Percentiles rank a stretch among this genome's conserved stretches.
Evolutionary conservation across 2,329 filamentous ascomycete species (phyloP).

Genomic region (Leptographium flavum): DNA sequence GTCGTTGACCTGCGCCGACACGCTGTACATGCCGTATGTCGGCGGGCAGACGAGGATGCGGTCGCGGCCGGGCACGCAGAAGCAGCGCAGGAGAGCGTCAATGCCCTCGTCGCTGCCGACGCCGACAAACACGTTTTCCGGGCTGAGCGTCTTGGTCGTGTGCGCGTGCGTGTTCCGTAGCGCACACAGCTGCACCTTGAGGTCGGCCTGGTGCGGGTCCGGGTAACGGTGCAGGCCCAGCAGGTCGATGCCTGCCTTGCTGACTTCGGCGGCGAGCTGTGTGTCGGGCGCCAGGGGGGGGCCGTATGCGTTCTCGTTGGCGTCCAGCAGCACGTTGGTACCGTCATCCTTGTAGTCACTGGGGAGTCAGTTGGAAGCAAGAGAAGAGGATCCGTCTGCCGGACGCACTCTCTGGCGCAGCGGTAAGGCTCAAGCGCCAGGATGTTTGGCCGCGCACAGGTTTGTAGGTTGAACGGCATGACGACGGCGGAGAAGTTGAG

Average conservation of each 20-base stretch:
- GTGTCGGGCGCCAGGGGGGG: constrained; percentile 65
- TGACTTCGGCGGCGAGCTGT: constrained; percentile 52
- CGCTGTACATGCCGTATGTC: constrained; percentile 96
- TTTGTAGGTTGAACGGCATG: constrained; percentile 56
- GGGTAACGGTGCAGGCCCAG: constrained; percentile 84
- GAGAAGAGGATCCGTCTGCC: constrained; percentile 12
- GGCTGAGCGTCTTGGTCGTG: constrained; percentile 56
- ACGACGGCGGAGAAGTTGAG: constrained; percentile 4
- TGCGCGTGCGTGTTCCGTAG: constrained; percentile 77
- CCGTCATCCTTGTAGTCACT: constrained; percentile 99
- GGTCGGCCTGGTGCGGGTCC: constrained; percentile 78
- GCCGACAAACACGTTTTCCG: constrained; percentile 82
- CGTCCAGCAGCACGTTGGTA: constrained; percentile 87
- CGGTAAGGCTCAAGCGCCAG: constrained; percentile 64
- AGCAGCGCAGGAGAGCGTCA: constrained; percentile 83
- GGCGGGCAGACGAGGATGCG: constrained; percentile 90
- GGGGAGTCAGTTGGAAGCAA: constrained; percentile 14
- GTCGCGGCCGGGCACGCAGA: constrained; percentile 76
- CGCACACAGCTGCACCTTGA: constrained; percentile 77
- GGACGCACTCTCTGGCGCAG: constrained; percentile 62
- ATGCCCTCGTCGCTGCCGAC: constrained; percentile 96
- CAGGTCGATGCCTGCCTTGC: constrained; percentile 50
- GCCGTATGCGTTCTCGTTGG: constrained; percentile 94
- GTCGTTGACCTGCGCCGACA: constrained; percentile 91
- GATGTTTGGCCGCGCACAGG: constrained; percentile 65